Evolutionary conservation across 108 stramenopile genomes (phyloP), one percentile per base, ranked within the genome.

Genomic region (Stephanodiscus minutulus): DNA sequence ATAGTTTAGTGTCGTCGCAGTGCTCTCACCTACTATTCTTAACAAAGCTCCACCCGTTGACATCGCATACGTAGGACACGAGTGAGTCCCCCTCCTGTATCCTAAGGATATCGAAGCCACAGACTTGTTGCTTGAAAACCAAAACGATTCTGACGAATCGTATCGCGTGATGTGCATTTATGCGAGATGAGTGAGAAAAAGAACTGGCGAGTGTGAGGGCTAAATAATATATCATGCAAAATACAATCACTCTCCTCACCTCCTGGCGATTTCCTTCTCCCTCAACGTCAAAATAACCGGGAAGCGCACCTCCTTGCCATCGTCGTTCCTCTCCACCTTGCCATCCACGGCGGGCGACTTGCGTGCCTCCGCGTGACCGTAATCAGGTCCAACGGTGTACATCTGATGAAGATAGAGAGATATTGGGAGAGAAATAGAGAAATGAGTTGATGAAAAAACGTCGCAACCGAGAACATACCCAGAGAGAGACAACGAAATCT

Each of bases 31-130:
- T 75, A 54, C 90, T 91, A 61, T 92, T 92, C 83, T 97, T 98
- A 43, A 98, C 98, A 79, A 98, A 99, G 53, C 88, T 90, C 93
- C 96, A 99, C 1, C 99, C 99, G 78, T 99, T 99, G 25, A 99
- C 99, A 79, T 99, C 99, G 82, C 98, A 98, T n/a, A 96, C 96
- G 72, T 92, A 98, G 13, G 88, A 85, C 17, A 93, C 87, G 10
- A 94, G 77, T 8, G 87, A 84, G 44, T 94, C 89, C 7, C 95
- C 85, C 21, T 85, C 61, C 59, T 84, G 84, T 20, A 87, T 72
- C 25, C 79, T 81, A 6, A 99, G 79, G 47, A 99, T 78, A 77
- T 99, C 99, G 72, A 99, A 98, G 11, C 99, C 99, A 86, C 99
- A 99, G 12, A 99, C 97, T 58, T 88, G 91, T 70, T 98, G 98